These are phyloP conservation scores for Phaeodactylum tricornutum DNA, from an alignment of 108 stramenopile genomes.

Conservation along the genomic window DNA sequence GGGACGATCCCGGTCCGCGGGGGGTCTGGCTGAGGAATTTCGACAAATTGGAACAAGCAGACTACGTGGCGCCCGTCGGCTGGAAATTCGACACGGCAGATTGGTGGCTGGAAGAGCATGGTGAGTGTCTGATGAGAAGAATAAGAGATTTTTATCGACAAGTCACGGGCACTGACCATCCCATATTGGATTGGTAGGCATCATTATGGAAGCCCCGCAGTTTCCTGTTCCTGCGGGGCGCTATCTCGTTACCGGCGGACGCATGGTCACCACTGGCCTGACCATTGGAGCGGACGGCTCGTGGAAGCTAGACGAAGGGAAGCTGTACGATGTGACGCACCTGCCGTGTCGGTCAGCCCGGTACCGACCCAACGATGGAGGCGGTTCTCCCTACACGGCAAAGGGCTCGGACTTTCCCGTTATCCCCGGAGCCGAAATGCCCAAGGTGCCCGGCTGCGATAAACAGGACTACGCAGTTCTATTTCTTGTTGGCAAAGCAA, in stretches of 20 bases:
- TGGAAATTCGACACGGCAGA: conserved; percentile 67
- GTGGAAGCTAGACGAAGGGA: conserved; percentile 47
- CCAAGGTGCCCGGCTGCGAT: conserved; percentile 28
- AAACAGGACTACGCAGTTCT: conserved; percentile 63
- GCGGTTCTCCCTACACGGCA: conserved; percentile 27
- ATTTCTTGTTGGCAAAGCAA: conserved; percentile 53
- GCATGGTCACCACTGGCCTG: conserved; percentile 37
- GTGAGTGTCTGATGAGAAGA: too few relatives aligned
- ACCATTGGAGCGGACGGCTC: conserved; percentile 26
- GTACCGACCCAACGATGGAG: conserved; percentile 21
- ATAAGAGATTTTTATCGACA: too few relatives aligned
- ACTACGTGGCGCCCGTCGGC: conserved; percentile 61
- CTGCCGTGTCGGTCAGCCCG: conserved; percentile 56
- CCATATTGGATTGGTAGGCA: too few relatives aligned
- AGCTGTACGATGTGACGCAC: conserved; percentile 60
- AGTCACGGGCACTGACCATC: too few relatives aligned
- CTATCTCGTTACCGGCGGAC: conserved; percentile 56
- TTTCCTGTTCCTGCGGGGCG: conserved; percentile 42
- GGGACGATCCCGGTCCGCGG: conserved; percentile 75
- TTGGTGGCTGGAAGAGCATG: conserved; percentile 87
- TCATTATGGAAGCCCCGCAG: conserved; percentile 52
- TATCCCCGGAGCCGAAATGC: conserved; percentile 53
- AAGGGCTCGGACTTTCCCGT: conserved; percentile 47
- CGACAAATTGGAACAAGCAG: conserved; percentile 19
- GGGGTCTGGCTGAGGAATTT: conserved; percentile 66